These are phyloP conservation scores for Penicillium samsonianum DNA, from an alignment of 495 filamentous ascomycete species.

Conservation along the genomic window DNA sequence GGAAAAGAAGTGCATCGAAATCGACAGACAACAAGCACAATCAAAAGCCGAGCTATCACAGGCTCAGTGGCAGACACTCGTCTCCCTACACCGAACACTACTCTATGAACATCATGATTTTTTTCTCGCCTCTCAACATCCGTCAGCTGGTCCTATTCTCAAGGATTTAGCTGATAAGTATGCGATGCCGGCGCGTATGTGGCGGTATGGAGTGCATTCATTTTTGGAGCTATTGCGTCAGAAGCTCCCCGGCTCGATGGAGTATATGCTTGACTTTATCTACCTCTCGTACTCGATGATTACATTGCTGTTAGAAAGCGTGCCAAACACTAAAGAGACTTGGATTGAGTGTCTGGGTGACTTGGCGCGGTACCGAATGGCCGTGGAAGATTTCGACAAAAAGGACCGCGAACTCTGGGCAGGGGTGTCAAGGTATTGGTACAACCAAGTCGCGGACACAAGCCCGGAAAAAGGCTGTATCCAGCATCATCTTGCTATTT, in stretches of 20 bases:
- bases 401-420: slow-evolving; percentile 78
- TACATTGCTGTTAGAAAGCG: slow-evolving; percentile 73
- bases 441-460: slow-evolving; percentile 72
- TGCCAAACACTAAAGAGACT: slow-evolving; percentile 73
- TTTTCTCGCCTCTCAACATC: slow-evolving; percentile 76
- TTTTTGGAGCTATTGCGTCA: slow-evolving; percentile 74
- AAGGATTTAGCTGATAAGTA: slow-evolving; percentile 65
- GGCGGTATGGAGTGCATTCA: slow-evolving; percentile 78
- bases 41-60: slow-evolving; percentile 48
- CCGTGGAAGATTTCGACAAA: slow-evolving; percentile 71
- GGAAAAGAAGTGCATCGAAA: slow-evolving; percentile 75
- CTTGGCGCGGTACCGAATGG: slow-evolving; percentile 73
- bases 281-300: slow-evolving; percentile 82
- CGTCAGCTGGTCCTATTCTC: slow-evolving; percentile 60
- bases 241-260: slow-evolving; percentile 66
- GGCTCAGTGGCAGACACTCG: slow-evolving; percentile 72
- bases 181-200: slow-evolving; percentile 81
- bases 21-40: slow-evolving; percentile 61
- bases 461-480: slow-evolving; percentile 71
- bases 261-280: slow-evolving; percentile 82
- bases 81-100: slow-evolving; percentile 69
- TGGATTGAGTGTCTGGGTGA: slow-evolving; percentile 93
- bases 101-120: slow-evolving; percentile 82
- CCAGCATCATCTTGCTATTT: slow-evolving; percentile 82
- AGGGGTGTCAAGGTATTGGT: slow-evolving; percentile 76